These are phyloP conservation scores for Leonotis leonurus DNA, from an alignment of 257 asterid species.

Conservation along the genomic window DNA sequence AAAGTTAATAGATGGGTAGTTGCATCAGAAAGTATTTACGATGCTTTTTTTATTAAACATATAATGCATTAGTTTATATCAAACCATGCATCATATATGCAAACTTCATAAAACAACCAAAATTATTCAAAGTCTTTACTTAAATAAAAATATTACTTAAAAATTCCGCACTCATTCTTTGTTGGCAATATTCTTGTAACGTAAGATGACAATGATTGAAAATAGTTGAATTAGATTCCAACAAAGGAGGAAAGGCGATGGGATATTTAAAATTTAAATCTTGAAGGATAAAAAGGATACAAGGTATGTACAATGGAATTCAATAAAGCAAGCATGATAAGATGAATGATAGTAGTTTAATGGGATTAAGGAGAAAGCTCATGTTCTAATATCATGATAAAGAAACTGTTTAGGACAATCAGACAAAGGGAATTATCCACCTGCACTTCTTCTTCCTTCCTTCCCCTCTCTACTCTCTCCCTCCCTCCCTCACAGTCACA, in stretches of 20 bases:
- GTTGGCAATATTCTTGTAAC: background rate
- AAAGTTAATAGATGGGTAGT: too few relatives aligned
- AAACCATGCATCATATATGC: too few relatives aligned
- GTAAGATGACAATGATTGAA: background rate
- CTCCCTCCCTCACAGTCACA: background rate
- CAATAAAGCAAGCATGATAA: background rate
- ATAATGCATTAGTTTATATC: too few relatives aligned
- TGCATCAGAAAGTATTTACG: too few relatives aligned
- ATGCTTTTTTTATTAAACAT: too few relatives aligned
- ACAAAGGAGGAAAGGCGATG: background rate
- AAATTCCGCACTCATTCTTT: too few relatives aligned
- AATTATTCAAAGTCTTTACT: too few relatives aligned
- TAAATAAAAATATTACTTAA: too few relatives aligned
- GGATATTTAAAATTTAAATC: conserved; percentile 16
- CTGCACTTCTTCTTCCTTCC: background rate
- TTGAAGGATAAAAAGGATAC: background rate
- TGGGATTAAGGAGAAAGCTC: conserved; percentile 25
- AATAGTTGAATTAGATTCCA: background rate
- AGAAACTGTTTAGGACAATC: conserved; percentile 5
- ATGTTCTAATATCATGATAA: background rate
- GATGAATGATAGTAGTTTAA: conserved; percentile 17
- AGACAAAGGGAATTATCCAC: conserved; percentile 22
- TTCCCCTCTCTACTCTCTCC: conserved; percentile 1
- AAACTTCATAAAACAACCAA: too few relatives aligned
- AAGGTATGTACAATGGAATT: background rate